Conservation (phyloP, 139 green algal genomes). For the Tetraselmis chui region DNA sequence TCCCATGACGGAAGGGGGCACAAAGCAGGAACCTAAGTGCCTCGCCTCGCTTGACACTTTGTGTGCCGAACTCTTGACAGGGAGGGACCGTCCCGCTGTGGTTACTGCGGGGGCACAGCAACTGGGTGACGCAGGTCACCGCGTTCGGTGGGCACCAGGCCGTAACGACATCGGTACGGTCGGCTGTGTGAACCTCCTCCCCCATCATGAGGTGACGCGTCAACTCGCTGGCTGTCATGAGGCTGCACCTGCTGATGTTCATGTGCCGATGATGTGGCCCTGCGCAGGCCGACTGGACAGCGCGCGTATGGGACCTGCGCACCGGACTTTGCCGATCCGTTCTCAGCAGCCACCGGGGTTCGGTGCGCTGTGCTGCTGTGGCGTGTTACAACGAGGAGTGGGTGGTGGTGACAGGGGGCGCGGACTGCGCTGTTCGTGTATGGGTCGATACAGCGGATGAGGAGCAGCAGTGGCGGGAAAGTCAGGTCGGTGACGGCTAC, state of each 20-base stretch:
- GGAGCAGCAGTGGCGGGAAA: not conserved
- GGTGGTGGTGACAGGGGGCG: not conserved
- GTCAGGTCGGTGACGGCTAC: no score
- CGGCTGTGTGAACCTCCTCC: not conserved
- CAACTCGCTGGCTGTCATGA: no score
- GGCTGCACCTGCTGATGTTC: no score
- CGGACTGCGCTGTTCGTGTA: not conserved
- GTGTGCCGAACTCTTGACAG: no score
- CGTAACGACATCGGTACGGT: not conserved
- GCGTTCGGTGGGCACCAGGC: not conserved
- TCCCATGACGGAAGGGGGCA: no score
- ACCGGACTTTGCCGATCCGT: not conserved
- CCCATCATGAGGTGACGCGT: no score
- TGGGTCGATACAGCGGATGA: not conserved
- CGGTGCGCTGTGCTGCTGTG: not conserved
- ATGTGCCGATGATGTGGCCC: not conserved
- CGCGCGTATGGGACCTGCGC: not conserved
- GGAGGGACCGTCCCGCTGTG: not conserved
- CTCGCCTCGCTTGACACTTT: no score
- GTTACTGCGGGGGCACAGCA: not conserved
- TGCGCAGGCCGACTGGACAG: not conserved
- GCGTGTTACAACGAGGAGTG: not conserved
- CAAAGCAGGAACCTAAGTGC: no score
- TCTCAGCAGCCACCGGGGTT: not conserved
- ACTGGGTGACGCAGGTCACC: not conserved